These are phyloP conservation scores for Excoecaria cochinchinensis DNA, from an alignment of 345 rosid species.

Conservation along the genomic window DNA sequence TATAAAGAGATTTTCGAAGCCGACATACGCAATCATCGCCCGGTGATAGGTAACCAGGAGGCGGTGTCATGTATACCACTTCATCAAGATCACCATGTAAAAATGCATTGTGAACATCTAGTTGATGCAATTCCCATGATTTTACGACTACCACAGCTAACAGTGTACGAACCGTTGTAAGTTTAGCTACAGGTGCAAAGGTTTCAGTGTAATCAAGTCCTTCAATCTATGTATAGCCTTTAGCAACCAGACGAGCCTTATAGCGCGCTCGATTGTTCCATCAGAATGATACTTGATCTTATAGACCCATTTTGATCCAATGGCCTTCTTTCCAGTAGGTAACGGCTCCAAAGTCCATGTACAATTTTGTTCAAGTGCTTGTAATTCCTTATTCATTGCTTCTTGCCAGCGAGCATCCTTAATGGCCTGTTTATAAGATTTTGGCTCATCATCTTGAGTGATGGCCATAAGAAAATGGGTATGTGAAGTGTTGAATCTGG, in stretches of 20 bases:
- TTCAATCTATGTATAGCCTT: neutral
- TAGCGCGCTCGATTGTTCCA: neutral
- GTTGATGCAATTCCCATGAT: neutral
- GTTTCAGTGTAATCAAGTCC: neutral
- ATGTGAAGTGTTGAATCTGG: neutral
- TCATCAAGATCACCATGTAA: neutral
- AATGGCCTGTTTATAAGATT: neutral
- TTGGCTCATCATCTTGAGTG: conserved; percentile 5
- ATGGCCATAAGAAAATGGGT: too few species aligned
- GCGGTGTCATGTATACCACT: neutral
- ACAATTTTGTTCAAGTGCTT: too few species aligned
- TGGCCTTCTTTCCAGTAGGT: too few species aligned
- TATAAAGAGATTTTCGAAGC: neutral
- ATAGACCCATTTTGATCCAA: too few species aligned
- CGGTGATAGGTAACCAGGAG: neutral
- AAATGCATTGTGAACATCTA: neutral
- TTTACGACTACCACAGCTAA: neutral
- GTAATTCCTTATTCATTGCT: neutral
- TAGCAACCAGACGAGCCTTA: neutral
- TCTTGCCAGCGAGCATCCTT: neutral
- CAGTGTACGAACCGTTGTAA: neutral
- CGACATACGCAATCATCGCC: neutral
- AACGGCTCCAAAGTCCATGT: too few species aligned
- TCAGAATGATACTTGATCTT: too few species aligned
- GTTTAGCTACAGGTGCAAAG: neutral